Conservation (phyloP, 345 rosid genomes). For the Turritis glabra region DNA sequence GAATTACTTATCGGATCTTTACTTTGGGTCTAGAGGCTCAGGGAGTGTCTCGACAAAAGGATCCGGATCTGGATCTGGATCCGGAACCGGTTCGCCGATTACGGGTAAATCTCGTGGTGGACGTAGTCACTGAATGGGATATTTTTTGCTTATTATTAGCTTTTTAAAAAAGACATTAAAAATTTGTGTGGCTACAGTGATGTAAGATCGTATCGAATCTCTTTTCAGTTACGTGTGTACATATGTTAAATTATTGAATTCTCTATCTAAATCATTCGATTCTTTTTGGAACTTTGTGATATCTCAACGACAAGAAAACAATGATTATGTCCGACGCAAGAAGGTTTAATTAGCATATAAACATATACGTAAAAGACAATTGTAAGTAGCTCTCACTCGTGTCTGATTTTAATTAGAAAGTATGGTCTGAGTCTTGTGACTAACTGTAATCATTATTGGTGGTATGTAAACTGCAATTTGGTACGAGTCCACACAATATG, state of each 20-base stretch:
- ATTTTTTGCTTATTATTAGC: constrained; percentile 9
- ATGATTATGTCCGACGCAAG: neutral
- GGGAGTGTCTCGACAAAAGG: constrained; percentile 34
- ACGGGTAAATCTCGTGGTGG: constrained; percentile 26
- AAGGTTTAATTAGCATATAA: neutral
- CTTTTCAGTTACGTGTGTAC: neutral
- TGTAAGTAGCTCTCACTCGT: constrained; percentile 9
- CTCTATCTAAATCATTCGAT: constrained; percentile 5
- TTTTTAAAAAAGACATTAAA: neutral
- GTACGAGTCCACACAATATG: neutral
- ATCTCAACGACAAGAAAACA: neutral
- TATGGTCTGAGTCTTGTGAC: neutral
- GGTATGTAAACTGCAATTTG: constrained; percentile 13
- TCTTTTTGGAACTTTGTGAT: constrained; percentile 24
- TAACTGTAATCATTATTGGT: neutral
- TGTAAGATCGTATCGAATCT: constrained; percentile 14
- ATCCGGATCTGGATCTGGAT: constrained; percentile 36
- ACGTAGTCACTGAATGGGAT: constrained; percentile 28
- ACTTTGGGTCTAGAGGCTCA: constrained; percentile 40
- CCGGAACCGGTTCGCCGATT: constrained; percentile 33
- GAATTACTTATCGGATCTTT: constrained; percentile 58
- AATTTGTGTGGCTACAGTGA: neutral
- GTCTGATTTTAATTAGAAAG: neutral
- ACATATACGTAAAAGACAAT: neutral
- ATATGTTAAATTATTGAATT: neutral